phyloP scores from a whole-genome alignment of 129 eudicot species.

The Tagetes erecta region DNA sequence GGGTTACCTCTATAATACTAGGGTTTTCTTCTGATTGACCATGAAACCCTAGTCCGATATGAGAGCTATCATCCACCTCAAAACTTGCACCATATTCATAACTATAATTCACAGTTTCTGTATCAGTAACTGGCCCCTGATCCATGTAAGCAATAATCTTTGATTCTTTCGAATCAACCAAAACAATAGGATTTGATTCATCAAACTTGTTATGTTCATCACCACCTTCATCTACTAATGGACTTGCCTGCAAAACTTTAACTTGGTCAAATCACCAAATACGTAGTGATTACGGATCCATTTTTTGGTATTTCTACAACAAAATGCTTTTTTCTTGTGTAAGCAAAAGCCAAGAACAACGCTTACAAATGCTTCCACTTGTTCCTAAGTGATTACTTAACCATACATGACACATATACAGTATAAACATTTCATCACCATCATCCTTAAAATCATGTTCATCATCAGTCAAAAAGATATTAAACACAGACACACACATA shows the following conservation, averaged over 20 bases:
- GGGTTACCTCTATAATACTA: slow-evolving; percentile 30
- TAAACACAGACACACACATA: not conserved
- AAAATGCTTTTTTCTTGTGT: not conserved
- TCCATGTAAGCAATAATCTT: slow-evolving; percentile 62
- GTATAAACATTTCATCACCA: not conserved
- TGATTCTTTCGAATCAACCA: slow-evolving; percentile 55
- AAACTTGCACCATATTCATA: slow-evolving; percentile 68
- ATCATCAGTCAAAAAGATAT: slow-evolving; percentile 1
- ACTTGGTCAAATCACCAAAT: not conserved
- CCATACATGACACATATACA: not conserved
- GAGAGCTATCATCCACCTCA: slow-evolving; percentile 58
- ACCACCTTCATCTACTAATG: slow-evolving; percentile 29
- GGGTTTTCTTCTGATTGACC: slow-evolving; percentile 45
- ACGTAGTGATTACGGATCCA: not conserved
- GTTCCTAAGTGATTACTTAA: not conserved
- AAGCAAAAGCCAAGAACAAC: not conserved
- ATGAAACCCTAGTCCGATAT: slow-evolving; percentile 76
- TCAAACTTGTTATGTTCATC: slow-evolving; percentile 33
- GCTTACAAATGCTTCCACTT: not conserved
- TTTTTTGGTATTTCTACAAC: not conserved
- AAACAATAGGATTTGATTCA: slow-evolving; percentile 50
- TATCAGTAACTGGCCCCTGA: slow-evolving; percentile 44
- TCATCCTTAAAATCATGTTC: not conserved
- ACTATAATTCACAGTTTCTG: slow-evolving; percentile 47
- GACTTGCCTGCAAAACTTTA: slow-evolving; percentile 47